Evolutionary conservation across 2,329 filamentous ascomycete species (phyloP), one percentile per base, ranked within the genome.

Genomic region (Aspergillus sp.): DNA sequence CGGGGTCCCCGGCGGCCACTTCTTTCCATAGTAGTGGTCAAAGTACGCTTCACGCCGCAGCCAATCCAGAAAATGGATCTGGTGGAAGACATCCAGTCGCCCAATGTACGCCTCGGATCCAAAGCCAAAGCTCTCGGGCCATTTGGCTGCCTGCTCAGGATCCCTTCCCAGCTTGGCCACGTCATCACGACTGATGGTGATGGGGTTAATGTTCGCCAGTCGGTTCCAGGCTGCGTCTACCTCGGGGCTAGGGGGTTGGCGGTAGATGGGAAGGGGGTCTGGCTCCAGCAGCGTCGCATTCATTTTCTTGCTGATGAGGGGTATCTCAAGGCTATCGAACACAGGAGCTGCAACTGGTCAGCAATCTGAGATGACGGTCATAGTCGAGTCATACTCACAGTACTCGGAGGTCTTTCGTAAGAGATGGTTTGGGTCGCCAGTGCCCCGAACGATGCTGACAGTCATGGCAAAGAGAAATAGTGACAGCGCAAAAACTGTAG

Each of bases 41-140:
- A 57, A 57, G 17, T 53, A 60, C 21, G 53, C 32, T 25, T 51
- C 58, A 2, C 36, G 53, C 4, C 58, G 58, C 19, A 53, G 58
- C 25, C 45, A 32, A 32, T 60, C 48, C 28, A 60, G 21, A 23
- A 48, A 60, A 38, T 57, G 58, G 23, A 60, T 50, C n/a, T 60
- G 53, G 21, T 57, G 53, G 13, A 57, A 52, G 19, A 60, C 48
- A 15, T 60, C 58, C n/a, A 57, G 32, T n/a, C 57, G 49, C 2
- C 49, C 57, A 23, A 52, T 52, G 21, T 60, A 60, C 5, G 41
- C 28, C 2, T 60, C 25, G 13, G 48, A 23, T 2, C 58, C 58
- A 13, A 60, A 43, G 5, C 58, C 58, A 32, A 57, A 60, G 39
- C 23, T 41, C 19, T 49, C 17, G 4, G 47, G 17, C 47, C 47